phyloP scores from a whole-genome alignment of 2,329 filamentous ascomycete species.

The Colletotrichum melonis region DNA sequence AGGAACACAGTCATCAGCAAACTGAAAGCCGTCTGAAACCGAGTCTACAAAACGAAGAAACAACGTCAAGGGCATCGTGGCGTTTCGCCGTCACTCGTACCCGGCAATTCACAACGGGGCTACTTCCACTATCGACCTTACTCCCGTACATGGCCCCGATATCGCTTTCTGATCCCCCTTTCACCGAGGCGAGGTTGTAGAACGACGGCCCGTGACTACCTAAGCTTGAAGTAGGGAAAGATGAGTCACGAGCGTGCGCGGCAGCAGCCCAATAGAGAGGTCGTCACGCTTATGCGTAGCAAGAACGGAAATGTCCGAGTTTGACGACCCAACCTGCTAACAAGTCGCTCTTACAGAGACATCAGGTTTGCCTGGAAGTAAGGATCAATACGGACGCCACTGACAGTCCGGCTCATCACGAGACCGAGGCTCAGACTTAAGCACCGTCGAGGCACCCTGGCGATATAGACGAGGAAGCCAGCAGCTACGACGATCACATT shows the following conservation, averaged over 20 bases:
- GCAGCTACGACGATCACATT: background rate
- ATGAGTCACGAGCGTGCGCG: background rate
- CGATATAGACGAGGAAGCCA: background rate
- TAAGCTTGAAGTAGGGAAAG: background rate
- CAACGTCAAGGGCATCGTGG: background rate
- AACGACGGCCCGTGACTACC: background rate
- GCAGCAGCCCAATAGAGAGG: background rate
- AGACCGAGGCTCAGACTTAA: background rate
- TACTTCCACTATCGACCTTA: background rate
- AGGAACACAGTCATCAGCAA: background rate
- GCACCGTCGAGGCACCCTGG: background rate
- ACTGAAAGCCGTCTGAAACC: background rate
- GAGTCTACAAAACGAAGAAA: background rate
- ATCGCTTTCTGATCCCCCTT: background rate
- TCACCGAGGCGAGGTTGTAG: background rate
- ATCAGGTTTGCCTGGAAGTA: background rate
- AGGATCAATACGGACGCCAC: background rate
- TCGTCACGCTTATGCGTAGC: background rate
- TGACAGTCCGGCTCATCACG: background rate
- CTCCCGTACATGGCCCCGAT: background rate
- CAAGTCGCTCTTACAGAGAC: background rate
- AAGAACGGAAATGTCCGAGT: background rate
- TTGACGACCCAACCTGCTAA: background rate
- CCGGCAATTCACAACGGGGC: background rate
- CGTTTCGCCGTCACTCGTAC: background rate